A percentile compares a stretch with the other conserved stretches of the same genome.
These are phyloP conservation scores for Beauveria rudraprayagi DNA, from an alignment of 2,329 filamentous ascomycete genomes.

Conservation along the genomic window DNA sequence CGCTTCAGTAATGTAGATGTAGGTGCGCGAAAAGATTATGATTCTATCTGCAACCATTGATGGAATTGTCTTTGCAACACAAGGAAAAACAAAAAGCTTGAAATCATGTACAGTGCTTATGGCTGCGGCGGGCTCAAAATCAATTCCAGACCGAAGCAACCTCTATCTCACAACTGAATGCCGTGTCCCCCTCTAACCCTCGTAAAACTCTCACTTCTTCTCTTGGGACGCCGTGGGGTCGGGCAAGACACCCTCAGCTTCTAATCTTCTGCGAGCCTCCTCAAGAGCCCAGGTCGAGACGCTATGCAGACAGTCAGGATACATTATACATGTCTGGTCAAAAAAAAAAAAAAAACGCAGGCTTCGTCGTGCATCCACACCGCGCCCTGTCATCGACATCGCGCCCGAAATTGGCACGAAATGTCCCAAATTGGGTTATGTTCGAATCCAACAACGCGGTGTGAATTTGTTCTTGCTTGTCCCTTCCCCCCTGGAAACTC, in stretches of 20 bases:
- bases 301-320: conserved; percentile 41
- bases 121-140: conserved; percentile 10
- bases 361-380: conserved; percentile 13
- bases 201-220: conserved; percentile 38
- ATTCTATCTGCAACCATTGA: conserved; percentile 22
- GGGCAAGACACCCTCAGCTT: conserved; percentile 87
- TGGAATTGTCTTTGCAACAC: conserved; percentile 19
- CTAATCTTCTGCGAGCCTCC: conserved; percentile 89
- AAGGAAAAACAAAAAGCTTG: conserved; percentile 20
- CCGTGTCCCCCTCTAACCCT: neutral
- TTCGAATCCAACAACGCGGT: neutral
- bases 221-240: conserved; percentile 56
- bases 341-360: conserved; percentile 23
- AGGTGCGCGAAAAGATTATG: conserved; percentile 7
- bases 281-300: conserved; percentile 99
- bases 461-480: neutral
- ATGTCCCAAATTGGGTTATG: neutral
- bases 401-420: neutral
- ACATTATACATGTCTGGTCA: conserved; percentile 7
- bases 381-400: neutral
- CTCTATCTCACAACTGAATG: conserved; percentile 11
- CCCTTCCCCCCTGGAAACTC: conserved; percentile 36
- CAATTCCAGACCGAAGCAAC: conserved; percentile 2
- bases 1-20: neutral
- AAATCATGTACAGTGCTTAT: conserved; percentile 24